Base-by-base conservation (phyloP, 371 early-diverging fungal species). In the Funneliformis caledonium region DNA sequence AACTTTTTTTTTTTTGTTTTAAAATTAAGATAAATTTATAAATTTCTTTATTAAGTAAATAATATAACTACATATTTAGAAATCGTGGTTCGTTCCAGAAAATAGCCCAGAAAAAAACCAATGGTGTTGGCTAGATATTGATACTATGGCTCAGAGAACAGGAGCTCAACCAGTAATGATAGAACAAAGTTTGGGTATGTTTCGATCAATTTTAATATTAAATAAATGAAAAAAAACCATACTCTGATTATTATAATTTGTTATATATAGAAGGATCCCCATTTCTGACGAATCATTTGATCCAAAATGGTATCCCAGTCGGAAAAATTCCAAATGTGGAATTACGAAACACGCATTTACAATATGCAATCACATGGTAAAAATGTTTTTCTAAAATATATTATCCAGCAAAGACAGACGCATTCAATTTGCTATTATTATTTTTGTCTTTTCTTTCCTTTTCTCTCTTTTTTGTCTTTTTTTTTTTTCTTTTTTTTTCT, bases 351-450 rank as follows among this genome's bases (percentile, higher is more conserved):
- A 90, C 93, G 83, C 97, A 97, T 84, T 82, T 94, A 45, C 91
- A 94, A 83, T 97, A 97, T 76, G 89, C 95, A 61, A 86, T 96
- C 48, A 97, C 96, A 11, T 97, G 97, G 97, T 95, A 90, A 67
- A 37, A 72, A 47, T 19, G 4, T 31, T 70, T 19, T 47, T 70
- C 45, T n/a, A 22, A 82, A 43, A 70, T 19, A n/a, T 70, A 22
- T 47, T 43, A 26, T 78, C 60, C 48, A 4, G 8, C 2, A 72
- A 14, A 43, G 33, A 67, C 1, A 4, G 56, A 45, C 31, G 7
- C 45, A 59, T 26, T n/a, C 47, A 72, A 45, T 43, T 70, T 70
- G 19, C n/a, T 22, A 56, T 52, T 52, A 16, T n/a, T 37, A 26
- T 16, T 68, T n/a, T 33, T 68, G 19, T 70, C 9, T 70, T 43